Evolutionary conservation across 2,329 filamentous ascomycete species (phyloP).

Genomic region (Lachnellula arida): DNA sequence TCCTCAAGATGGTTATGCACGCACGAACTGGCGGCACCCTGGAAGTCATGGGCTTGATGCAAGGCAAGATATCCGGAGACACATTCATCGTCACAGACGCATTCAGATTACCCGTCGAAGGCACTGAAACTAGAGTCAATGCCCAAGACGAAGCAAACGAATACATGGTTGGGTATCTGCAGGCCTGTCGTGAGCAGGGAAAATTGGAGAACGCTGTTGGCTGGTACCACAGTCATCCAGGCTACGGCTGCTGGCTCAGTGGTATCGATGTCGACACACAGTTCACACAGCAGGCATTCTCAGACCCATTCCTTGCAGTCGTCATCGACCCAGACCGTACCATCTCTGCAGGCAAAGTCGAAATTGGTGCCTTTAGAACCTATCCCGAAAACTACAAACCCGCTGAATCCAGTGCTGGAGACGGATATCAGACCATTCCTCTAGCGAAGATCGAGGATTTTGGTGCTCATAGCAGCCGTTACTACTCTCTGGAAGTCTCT

Average conservation of each 20-base stretch:
- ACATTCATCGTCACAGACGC: constrained; percentile 91
- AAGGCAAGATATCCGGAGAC: constrained; percentile 82
- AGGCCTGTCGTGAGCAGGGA: constrained; percentile 69
- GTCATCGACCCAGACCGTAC: constrained; percentile 96
- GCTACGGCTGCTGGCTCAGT: constrained; percentile 96
- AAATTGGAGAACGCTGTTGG: constrained; percentile 88
- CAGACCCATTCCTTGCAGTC: constrained; percentile 90
- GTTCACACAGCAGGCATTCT: constrained; percentile 75
- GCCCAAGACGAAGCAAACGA: constrained; percentile 94
- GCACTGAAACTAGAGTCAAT: constrained; percentile 97
- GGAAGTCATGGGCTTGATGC: constrained; percentile 98
- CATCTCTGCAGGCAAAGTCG: constrained; percentile 85
- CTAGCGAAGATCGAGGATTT: constrained; percentile 95
- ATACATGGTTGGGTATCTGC: constrained; percentile 86
- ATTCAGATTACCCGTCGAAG: constrained; percentile 89
- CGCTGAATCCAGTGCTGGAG: constrained; percentile 40
- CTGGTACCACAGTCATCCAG: constrained; percentile 97
- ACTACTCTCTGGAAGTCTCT: constrained; percentile 87
- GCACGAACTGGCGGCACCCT: constrained; percentile 88
- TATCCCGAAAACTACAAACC: constrained; percentile 72
- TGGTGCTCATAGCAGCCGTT: constrained; percentile 82
- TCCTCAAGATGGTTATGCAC: constrained; percentile 99
- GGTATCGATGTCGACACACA: constrained; percentile 95
- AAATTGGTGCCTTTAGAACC: constrained; percentile 94
- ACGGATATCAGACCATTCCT: constrained; percentile 74